phyloP scores from a whole-genome alignment of 2,329 filamentous ascomycete species.

The Zymoseptoria passerinii region DNA sequence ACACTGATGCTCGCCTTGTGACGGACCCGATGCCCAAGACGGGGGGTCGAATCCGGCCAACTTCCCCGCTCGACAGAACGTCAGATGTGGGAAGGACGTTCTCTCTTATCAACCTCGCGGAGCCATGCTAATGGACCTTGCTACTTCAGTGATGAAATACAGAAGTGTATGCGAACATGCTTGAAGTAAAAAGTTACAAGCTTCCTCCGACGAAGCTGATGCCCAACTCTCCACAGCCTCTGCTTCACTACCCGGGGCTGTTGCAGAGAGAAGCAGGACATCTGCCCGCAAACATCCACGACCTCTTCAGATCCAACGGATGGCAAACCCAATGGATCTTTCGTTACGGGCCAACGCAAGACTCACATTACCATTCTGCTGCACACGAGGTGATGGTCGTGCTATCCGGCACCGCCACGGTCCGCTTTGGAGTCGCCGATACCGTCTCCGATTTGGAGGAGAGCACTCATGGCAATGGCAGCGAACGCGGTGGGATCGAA shows the following conservation, averaged over 20 bases:
- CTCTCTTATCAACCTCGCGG: neutral
- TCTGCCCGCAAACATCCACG: slow-evolving; percentile 31
- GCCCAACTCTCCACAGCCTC: slow-evolving; percentile 45
- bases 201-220: slow-evolving; percentile 40
- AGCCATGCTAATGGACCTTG: neutral
- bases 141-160: neutral
- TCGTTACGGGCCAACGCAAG: slow-evolving; percentile 48
- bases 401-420: slow-evolving; percentile 44
- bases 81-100: too few relatives aligned
- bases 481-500: slow-evolving; percentile 43
- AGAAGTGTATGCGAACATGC: slow-evolving; percentile 1
- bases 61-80: too few relatives aligned
- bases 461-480: slow-evolving; percentile 33
- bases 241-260: slow-evolving; percentile 46
- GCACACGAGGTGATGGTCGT: slow-evolving; percentile 53
- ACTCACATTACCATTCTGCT: slow-evolving; percentile 49
- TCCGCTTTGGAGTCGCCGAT: slow-evolving; percentile 50
- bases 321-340: slow-evolving; percentile 51
- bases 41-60: too few relatives aligned
- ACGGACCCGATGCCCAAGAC: too few relatives aligned
- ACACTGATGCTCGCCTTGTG: too few relatives aligned
- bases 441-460: slow-evolving; percentile 33
- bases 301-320: slow-evolving; percentile 41
- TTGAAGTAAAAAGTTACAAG: slow-evolving; percentile 28
- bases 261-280: slow-evolving; percentile 23